Base-by-base conservation (phyloP, 2,329 filamentous ascomycete genomes). In the Monilinia laxa region DNA sequence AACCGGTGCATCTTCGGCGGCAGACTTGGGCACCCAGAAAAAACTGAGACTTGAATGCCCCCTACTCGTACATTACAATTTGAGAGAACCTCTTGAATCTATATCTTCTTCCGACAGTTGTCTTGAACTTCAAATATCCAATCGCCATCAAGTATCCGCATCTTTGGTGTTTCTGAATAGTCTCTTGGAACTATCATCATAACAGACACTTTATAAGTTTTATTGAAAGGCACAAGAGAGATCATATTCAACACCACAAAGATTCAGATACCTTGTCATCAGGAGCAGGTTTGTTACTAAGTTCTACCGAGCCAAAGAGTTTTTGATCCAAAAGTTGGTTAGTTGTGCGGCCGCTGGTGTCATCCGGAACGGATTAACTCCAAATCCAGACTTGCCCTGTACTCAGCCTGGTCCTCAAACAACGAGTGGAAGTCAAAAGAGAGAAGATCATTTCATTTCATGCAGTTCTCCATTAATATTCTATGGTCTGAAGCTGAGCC, bases 391-490 rank as follows among this genome's bases (percentile, higher is more conserved):
- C 49, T 45, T 28, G 28, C 35, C 14, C 42, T 47, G 28, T 35
- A 23, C 18, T 62, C 58, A 62, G 45, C 58, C 58, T 60, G 58
- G n/a, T 42, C 31, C 45, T 62, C 45, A 31, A 51, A 38, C 28
- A 51, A 51, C 28, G 23, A 40, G 28, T 38, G 7, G 58, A 62
- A 62, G 51, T 31, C n/a, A 51, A 47, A 38, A 5, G 42, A n/a
- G 28, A 60, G 28, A 18, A 60, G 58, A 51, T 11, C 23, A 51
- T 51, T n/a, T 12, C 31, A 25, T 38, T 60, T 25, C 45, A 18
- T 25, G 28, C 45, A 51, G 45, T 51, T 62, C 31, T 62, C 45
- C 45, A 38, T 62, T 38, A 28, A 23, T 38, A 38, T 23, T 58
- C n/a, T 18, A 60, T 51, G 20, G 7, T 59, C 57, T 31, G 4